A percentile compares a stretch with the other conserved stretches of the same genome.
Conservation (phyloP, 805 yeast species). For the Helenozyma baotianmanensis region DNA sequence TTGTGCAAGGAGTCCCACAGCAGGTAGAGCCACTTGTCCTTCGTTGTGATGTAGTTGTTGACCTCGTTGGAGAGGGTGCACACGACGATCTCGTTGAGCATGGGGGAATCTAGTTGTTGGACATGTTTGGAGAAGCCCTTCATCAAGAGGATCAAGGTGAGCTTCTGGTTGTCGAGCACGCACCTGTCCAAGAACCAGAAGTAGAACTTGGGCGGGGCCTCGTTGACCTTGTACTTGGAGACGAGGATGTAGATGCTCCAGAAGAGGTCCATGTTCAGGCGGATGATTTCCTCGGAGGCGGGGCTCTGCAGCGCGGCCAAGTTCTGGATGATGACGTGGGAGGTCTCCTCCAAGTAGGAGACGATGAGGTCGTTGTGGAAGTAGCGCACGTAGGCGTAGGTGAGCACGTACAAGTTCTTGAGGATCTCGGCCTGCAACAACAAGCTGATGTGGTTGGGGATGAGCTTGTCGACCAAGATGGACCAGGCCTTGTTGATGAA, state of each 20-base stretch:
- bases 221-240: constrained; percentile 34
- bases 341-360: constrained; percentile 46
- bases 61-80: constrained; percentile 34
- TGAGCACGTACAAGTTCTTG: constrained; percentile 41
- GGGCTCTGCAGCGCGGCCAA: constrained; percentile 16
- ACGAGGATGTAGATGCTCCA: constrained; percentile 49
- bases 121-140: constrained; percentile 22
- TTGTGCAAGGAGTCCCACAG: constrained; percentile 43
- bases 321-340: constrained; percentile 38
- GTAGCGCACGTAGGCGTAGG: constrained; percentile 39
- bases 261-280: constrained; percentile 28
- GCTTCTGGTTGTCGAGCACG: not conserved
- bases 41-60: constrained; percentile 18
- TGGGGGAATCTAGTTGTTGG: constrained; percentile 17
- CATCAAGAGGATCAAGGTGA: constrained; percentile 15
- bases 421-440: constrained; percentile 35
- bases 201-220: constrained; percentile 17
- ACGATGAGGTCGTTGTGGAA: constrained; percentile 45
- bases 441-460: constrained; percentile 29
- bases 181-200: constrained; percentile 21
- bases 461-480: constrained; percentile 29
- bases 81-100: constrained; percentile 23
- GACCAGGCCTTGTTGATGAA: constrained; percentile 45
- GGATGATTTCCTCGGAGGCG: constrained; percentile 26
- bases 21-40: constrained; percentile 23